phyloP scores from a whole-genome alignment of 1,139 yeast genomes.

The Suhomyces wounanorum region DNA sequence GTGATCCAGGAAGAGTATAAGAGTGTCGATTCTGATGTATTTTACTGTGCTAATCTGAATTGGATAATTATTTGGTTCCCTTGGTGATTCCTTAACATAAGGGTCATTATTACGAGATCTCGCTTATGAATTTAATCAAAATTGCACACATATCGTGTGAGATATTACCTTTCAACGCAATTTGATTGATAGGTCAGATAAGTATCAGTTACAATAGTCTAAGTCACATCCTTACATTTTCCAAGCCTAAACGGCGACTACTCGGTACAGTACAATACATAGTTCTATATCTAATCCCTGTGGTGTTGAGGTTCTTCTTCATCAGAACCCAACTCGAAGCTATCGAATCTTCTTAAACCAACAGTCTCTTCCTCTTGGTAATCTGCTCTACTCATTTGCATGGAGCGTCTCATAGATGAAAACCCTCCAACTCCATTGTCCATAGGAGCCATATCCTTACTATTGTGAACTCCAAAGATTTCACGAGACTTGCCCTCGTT shows the following conservation, averaged over 20 bases:
- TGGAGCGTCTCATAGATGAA: constrained; percentile 57
- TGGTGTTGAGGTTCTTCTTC: constrained; percentile 23
- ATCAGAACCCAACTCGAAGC: constrained; percentile 57
- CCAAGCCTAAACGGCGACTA: not conserved
- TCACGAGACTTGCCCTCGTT: constrained; percentile 57
- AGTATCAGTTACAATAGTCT: not conserved
- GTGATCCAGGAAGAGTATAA: too few species aligned
- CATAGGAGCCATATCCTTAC: constrained; percentile 64
- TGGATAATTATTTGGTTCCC: too few species aligned
- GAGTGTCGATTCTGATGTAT: too few species aligned
- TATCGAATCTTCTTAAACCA: constrained; percentile 63
- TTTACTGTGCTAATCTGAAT: too few species aligned
- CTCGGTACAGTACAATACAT: constrained; percentile 4
- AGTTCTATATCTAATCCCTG: constrained; percentile 4
- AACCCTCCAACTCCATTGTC: constrained; percentile 83
- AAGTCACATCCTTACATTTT: not conserved
- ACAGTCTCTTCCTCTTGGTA: constrained; percentile 53
- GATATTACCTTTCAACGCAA: too few species aligned
- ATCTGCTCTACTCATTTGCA: constrained; percentile 63
- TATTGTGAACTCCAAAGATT: constrained; percentile 62
- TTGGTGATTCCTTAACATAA: too few species aligned
- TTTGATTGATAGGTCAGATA: too few species aligned
- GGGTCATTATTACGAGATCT: too few species aligned
- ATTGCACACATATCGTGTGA: too few species aligned
- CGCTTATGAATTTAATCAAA: too few species aligned